These are phyloP conservation scores for Chrysoporthe deuterocubensis DNA, from an alignment of 2,329 filamentous ascomycete species.

Conservation along the genomic window DNA sequence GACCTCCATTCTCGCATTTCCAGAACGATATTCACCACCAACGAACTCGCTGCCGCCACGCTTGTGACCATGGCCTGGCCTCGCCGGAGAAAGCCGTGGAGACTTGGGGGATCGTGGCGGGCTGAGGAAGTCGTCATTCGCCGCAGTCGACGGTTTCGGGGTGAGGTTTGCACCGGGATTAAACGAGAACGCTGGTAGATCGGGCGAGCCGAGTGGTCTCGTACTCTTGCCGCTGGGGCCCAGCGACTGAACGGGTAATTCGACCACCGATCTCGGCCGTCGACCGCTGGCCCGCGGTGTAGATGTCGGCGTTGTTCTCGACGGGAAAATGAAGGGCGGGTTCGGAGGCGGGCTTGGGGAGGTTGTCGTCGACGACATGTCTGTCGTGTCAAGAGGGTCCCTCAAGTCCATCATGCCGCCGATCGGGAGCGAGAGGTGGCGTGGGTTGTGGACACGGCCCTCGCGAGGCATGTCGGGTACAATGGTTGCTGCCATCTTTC, in stretches of 20 bases:
- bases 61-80: slow-evolving; percentile 73
- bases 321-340: slow-evolving; percentile 68
- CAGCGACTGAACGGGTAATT: slow-evolving; percentile 43
- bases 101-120: slow-evolving; percentile 61
- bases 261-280: slow-evolving; percentile 58
- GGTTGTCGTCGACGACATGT: slow-evolving; percentile 38
- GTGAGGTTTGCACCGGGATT: slow-evolving; percentile 36
- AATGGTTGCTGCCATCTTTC: slow-evolving; percentile 41
- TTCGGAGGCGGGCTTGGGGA: slow-evolving; percentile 57
- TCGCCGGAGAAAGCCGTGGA: slow-evolving; percentile 52
- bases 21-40: slow-evolving; percentile 68
- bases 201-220: slow-evolving; percentile 41
- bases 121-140: slow-evolving; percentile 49
- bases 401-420: slow-evolving; percentile 35
- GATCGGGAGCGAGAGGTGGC: slow-evolving; percentile 33
- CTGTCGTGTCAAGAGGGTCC: slow-evolving; percentile 35
- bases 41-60: slow-evolving; percentile 87
- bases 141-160: slow-evolving; percentile 22
- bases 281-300: slow-evolving; percentile 53
- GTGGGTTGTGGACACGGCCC: slow-evolving; percentile 31
- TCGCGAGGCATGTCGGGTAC: slow-evolving; percentile 35
- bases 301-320: slow-evolving; percentile 50
- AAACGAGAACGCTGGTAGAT: slow-evolving; percentile 55
- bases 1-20: slow-evolving; percentile 58
- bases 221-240: slow-evolving; percentile 36